Conservation (phyloP, 2,329 filamentous ascomycete species). For the Pseudopyrenochaeta lycopersici region DNA sequence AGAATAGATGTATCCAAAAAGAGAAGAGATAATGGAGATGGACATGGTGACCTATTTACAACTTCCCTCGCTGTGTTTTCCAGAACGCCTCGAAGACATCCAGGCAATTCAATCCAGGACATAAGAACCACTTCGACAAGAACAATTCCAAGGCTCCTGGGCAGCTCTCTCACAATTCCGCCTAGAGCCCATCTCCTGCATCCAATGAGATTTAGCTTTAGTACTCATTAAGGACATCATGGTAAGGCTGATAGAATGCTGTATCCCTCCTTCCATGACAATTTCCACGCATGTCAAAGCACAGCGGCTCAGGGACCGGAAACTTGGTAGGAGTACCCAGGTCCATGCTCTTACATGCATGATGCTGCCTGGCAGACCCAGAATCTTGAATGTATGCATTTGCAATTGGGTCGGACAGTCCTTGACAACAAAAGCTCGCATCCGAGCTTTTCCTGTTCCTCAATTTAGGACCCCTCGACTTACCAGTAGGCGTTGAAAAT, state of each 20-base stretch:
- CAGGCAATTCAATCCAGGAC: background rate
- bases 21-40: background rate
- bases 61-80: background rate
- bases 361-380: background rate
- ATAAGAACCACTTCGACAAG: background rate
- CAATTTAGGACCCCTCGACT: background rate
- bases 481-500: slow-evolving; percentile 3
- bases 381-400: slow-evolving; percentile 1
- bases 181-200: background rate
- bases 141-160: too few relatives aligned
- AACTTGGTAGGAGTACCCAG: background rate
- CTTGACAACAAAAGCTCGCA: slow-evolving; percentile 32
- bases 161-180: too few relatives aligned
- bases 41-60: background rate
- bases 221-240: slow-evolving; percentile 26
- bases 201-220: background rate
- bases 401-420: slow-evolving; percentile 6
- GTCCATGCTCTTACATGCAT: background rate
- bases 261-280: slow-evolving; percentile 12
- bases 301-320: slow-evolving; percentile 15
- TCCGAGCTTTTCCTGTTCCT: slow-evolving; percentile 23
- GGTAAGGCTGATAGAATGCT: slow-evolving; percentile 23
- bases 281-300: slow-evolving; percentile 2
- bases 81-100: too few relatives aligned
- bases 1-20: too few relatives aligned